A percentile compares a stretch with the other conserved stretches of the same genome.
Conservation (phyloP, 106 monocot genomes). For the Dendrobium chrysotoxum region DNA sequence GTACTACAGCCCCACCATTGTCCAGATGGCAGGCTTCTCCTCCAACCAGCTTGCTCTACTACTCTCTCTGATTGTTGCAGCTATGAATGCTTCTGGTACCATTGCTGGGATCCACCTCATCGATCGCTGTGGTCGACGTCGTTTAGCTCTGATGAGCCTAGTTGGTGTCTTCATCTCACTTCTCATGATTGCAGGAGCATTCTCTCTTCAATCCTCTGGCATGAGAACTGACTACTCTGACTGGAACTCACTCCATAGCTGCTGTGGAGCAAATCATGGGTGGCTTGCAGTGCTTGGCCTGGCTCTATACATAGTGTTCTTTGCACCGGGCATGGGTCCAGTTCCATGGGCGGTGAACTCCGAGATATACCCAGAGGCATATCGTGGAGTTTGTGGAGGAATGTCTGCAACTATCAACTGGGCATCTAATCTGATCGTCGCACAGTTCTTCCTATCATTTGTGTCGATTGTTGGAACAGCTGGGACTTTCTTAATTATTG, state of each 20-base stretch:
- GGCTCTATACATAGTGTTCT: constrained; percentile 76
- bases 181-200: constrained; percentile 54
- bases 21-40: constrained; percentile 97
- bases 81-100: constrained; percentile 75
- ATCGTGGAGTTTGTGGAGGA: constrained; percentile 78
- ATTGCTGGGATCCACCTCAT: constrained; percentile 77
- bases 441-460: constrained; percentile 74
- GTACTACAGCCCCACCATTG: constrained; percentile 99
- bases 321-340: constrained; percentile 94
- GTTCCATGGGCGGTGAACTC: constrained; percentile 98
- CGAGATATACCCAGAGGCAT: constrained; percentile 85
- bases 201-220: constrained; percentile 43
- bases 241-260: background rate
- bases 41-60: constrained; percentile 85
- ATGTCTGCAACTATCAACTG: constrained; percentile 98
- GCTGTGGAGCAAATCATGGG: constrained; percentile 32
- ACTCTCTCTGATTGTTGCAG: constrained; percentile 76
- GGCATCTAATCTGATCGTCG: constrained; percentile 80
- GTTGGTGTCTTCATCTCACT: constrained; percentile 63
- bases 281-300: constrained; percentile 73
- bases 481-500: constrained; percentile 62
- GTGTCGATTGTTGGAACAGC: constrained; percentile 51
- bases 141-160: constrained; percentile 59
- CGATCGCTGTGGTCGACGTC: constrained; percentile 73
- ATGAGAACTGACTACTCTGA: constrained; percentile 8